Conservation (phyloP, 176 grass and related monocot genomes). For the Cenchrus purpureus region DNA sequence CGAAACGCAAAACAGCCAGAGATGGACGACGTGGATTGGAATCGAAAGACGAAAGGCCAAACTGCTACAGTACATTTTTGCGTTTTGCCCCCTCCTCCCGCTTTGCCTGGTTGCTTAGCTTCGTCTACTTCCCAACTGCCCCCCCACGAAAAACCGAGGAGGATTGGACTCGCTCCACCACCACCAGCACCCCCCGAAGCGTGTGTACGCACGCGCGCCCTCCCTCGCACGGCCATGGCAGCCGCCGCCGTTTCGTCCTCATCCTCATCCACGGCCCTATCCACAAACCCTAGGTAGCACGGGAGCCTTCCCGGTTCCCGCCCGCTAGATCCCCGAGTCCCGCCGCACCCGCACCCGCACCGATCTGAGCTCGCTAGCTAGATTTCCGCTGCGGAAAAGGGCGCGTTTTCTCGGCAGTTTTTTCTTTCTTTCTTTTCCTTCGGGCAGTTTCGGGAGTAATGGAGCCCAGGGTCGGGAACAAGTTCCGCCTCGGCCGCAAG, state of each 20-base stretch:
- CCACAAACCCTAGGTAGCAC: conserved; percentile 61
- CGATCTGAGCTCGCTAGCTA: conserved; percentile 42
- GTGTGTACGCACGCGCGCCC: conserved; percentile 15
- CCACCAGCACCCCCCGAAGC: neutral
- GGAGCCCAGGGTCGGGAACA: conserved; percentile 96
- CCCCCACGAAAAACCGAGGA: conserved; percentile 4
- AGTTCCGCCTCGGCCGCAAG: conserved; percentile 96
- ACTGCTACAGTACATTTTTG: neutral
- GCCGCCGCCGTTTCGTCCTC: neutral
- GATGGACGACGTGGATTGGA: neutral
- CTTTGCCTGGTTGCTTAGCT: conserved; percentile 45
- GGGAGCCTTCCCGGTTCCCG: neutral
- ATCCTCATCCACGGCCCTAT: conserved; percentile 8
- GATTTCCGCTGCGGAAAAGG: conserved; percentile 39
- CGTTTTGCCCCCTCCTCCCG: neutral
- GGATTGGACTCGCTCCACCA: conserved; percentile 38
- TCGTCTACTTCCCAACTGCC: conserved; percentile 37
- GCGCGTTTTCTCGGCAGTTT: conserved; percentile 26
- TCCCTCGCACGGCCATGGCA: conserved; percentile 46
- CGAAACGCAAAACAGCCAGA: conserved; percentile 7
- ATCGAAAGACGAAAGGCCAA: conserved; percentile 18
- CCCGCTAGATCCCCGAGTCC: neutral
- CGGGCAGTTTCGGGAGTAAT: conserved; percentile 40
- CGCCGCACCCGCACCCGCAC: neutral
- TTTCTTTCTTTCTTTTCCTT: conserved; percentile 11